phyloP scores from a whole-genome alignment of 441 rosid genomes.

The Jatropha multifida region DNA sequence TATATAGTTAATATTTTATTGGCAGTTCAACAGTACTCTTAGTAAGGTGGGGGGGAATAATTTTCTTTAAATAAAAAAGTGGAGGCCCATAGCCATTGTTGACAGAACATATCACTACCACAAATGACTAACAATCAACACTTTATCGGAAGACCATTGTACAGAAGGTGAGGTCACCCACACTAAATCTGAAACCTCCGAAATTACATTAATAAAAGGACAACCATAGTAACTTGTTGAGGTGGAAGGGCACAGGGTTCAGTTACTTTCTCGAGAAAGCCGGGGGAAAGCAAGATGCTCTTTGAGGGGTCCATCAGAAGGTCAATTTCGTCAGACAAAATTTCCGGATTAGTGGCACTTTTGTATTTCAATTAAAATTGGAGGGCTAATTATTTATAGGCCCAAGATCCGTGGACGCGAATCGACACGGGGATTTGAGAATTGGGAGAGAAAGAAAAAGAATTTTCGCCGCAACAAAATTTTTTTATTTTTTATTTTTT shows the following conservation, averaged over 20 bases:
- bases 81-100: neutral
- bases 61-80: too few species aligned
- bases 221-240: conserved; percentile 11
- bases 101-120: neutral
- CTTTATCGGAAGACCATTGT: neutral
- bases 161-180: conserved; percentile 5
- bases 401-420: conserved; percentile 11
- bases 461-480: neutral
- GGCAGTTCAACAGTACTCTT: too few species aligned
- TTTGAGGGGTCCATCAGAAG: conserved; percentile 4
- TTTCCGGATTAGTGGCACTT: neutral
- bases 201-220: conserved; percentile 6
- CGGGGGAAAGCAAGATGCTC: conserved; percentile 14
- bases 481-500: neutral
- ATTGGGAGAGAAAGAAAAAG: too few species aligned
- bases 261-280: conserved; percentile 15
- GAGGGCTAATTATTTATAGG: neutral
- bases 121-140: too few species aligned
- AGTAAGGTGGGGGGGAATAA: too few species aligned
- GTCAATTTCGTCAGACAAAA: conserved; percentile 10
- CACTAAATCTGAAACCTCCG: neutral
- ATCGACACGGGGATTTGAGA: conserved; percentile 16
- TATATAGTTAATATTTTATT: too few species aligned
- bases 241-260: neutral
- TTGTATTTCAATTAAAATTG: neutral